Evolutionary conservation across 2,329 filamentous ascomycete species (phyloP).

Genomic region (Claviceps sp.): DNA sequence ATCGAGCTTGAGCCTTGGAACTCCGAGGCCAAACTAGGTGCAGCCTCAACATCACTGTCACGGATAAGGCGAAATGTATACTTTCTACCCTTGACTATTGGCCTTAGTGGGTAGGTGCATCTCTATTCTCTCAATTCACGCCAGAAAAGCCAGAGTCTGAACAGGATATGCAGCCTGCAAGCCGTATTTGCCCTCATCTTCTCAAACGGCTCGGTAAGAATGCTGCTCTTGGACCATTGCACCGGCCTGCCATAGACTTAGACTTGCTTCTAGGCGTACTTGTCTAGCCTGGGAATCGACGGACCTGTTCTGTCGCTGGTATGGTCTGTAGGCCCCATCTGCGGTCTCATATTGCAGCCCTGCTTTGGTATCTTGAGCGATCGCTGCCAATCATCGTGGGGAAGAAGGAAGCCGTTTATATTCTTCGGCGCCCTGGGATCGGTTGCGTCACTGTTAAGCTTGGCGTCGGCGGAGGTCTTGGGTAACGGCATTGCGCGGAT

Average conservation of each 20-base stretch:
- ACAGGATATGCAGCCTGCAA: neutral
- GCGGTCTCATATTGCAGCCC: neutral
- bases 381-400: neutral
- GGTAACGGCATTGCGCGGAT: neutral
- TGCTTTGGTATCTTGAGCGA: neutral
- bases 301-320: neutral
- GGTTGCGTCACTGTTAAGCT: neutral
- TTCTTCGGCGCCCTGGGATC: neutral
- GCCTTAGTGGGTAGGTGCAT: neutral
- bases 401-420: neutral
- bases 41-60: neutral
- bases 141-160: too few species aligned
- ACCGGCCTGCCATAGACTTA: neutral
- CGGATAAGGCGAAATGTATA: neutral
- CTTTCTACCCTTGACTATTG: neutral
- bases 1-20: neutral
- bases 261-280: neutral
- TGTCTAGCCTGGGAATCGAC: neutral
- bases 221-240: neutral
- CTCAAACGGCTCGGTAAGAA: neutral
- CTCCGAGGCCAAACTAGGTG: neutral
- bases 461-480: neutral
- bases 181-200: neutral
- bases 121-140: too few species aligned
- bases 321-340: neutral